phyloP scores from a whole-genome alignment of 2,329 filamentous ascomycete species.

The Pseudogymnoascus sp. region DNA sequence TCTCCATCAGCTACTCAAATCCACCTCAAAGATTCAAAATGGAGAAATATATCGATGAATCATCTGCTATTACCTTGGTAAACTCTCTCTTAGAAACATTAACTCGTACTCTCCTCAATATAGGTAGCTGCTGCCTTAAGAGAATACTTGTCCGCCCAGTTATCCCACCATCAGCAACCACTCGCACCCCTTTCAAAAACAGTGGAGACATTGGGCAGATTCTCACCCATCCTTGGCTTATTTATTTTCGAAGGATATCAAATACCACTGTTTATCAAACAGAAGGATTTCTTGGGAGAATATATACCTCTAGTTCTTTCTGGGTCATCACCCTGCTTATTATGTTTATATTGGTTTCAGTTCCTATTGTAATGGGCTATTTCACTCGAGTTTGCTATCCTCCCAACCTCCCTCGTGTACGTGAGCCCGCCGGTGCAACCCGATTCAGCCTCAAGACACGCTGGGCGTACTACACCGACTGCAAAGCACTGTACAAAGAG shows the following conservation, averaged over 20 bases:
- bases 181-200: not conserved
- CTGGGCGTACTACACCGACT: conserved; percentile 26
- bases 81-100: not conserved
- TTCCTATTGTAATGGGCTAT: not conserved
- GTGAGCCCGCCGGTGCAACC: conserved; percentile 22
- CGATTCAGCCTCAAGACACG: conserved; percentile 28
- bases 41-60: not conserved
- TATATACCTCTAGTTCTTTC: not conserved
- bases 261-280: not conserved
- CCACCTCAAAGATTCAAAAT: not conserved
- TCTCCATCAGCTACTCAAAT: not conserved
- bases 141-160: not conserved
- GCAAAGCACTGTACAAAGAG: conserved; percentile 25
- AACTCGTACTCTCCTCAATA: not conserved
- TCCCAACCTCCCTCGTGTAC: conserved; percentile 24
- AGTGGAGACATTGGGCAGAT: not conserved
- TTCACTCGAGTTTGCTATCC: not conserved
- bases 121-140: not conserved
- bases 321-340: not conserved
- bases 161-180: not conserved
- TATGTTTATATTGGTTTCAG: not conserved
- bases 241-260: not conserved
- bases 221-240: not conserved
- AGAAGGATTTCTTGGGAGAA: not conserved
- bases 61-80: not conserved